A percentile compares a stretch with the other conserved stretches of the same genome.
Conservation (phyloP, 768 basidiomycete genomes). For the Mycena crocata region DNA sequence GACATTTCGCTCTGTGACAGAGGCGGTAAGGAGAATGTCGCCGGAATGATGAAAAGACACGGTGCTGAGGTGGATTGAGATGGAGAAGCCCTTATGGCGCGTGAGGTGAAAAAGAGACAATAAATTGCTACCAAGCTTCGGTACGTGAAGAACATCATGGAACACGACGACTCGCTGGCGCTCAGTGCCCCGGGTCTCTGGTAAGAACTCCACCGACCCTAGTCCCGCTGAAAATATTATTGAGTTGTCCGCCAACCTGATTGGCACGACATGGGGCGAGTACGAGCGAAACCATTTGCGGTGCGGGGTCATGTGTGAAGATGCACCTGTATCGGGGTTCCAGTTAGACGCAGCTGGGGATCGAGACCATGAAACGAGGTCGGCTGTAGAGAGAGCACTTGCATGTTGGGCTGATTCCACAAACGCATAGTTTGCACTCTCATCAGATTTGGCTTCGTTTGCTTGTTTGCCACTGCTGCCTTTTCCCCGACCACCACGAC, state of each 20-base stretch:
- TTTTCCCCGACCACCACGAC: no score
- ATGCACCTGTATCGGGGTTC: slow-evolving; percentile 46
- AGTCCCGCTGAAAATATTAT: slow-evolving; percentile 36
- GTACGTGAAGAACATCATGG: slow-evolving; percentile 32
- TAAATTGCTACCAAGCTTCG: slow-evolving; percentile 25
- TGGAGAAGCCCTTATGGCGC: not conserved
- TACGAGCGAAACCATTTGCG: slow-evolving; percentile 36
- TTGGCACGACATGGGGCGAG: slow-evolving; percentile 27
- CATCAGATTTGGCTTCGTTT: no score
- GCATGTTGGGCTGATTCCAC: no score
- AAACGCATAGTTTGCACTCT: no score
- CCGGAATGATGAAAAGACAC: not conserved
- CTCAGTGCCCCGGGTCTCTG: not conserved
- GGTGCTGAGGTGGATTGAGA: slow-evolving; percentile 17
- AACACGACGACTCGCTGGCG: slow-evolving; percentile 1
- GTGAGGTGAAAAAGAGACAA: slow-evolving; percentile 27
- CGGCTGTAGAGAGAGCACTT: slow-evolving; percentile 20
- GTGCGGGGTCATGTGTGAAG: slow-evolving; percentile 45
- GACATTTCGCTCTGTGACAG: slow-evolving; percentile 35
- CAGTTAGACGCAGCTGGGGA: slow-evolving; percentile 34
- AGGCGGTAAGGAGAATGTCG: slow-evolving; percentile 35
- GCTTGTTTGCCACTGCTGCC: no score
- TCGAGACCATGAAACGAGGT: slow-evolving; percentile 8
- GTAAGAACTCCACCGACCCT: slow-evolving; percentile 15
- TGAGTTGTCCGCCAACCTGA: slow-evolving; percentile 37